phyloP scores from a whole-genome alignment of 2,329 filamentous ascomycete genomes.

The Cladosporium sphaerospermum region DNA sequence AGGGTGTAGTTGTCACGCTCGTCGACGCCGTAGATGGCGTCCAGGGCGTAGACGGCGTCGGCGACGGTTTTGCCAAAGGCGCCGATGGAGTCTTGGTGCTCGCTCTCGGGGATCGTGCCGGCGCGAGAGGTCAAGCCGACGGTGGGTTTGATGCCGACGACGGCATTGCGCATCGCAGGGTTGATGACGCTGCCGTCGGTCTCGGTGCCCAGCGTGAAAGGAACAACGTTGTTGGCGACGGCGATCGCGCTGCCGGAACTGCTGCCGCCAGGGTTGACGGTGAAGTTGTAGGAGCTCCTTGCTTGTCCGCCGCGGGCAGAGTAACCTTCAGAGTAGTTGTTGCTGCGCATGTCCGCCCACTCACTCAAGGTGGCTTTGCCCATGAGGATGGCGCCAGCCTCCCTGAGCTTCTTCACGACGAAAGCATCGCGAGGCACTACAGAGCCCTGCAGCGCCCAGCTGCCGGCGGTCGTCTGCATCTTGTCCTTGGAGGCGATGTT shows the following conservation, averaged over 20 bases:
- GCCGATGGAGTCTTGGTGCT: conserved; percentile 65
- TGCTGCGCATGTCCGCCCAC: conserved; percentile 67
- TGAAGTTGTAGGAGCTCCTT: conserved; percentile 62
- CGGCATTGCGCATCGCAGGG: conserved; percentile 60
- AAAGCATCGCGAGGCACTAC: conserved; percentile 62
- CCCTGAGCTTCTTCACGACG: conserved; percentile 55
- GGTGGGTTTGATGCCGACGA: conserved; percentile 72
- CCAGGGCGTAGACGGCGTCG: conserved; percentile 62
- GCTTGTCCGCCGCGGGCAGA: conserved; percentile 59
- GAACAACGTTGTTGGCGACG: conserved; percentile 56
- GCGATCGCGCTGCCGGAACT: conserved; percentile 61
- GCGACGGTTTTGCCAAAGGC: conserved; percentile 60
- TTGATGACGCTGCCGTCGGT: conserved; percentile 65
- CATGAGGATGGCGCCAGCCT: conserved; percentile 62
- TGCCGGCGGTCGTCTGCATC: conserved; percentile 69
- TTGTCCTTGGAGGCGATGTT: conserved; percentile 63
- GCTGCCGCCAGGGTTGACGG: conserved; percentile 61
- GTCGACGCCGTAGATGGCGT: conserved; percentile 63
- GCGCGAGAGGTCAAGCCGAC: conserved; percentile 62
- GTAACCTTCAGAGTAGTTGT: conserved; percentile 63
- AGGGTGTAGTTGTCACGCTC: conserved; percentile 59
- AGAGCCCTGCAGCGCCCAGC: conserved; percentile 59
- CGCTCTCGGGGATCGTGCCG: conserved; percentile 55
- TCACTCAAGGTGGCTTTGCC: conserved; percentile 67
- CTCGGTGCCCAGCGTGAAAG: conserved; percentile 66